These are phyloP conservation scores for Periglandula ipomoeae DNA, from an alignment of 2,329 filamentous ascomycete species.

Conservation along the genomic window DNA sequence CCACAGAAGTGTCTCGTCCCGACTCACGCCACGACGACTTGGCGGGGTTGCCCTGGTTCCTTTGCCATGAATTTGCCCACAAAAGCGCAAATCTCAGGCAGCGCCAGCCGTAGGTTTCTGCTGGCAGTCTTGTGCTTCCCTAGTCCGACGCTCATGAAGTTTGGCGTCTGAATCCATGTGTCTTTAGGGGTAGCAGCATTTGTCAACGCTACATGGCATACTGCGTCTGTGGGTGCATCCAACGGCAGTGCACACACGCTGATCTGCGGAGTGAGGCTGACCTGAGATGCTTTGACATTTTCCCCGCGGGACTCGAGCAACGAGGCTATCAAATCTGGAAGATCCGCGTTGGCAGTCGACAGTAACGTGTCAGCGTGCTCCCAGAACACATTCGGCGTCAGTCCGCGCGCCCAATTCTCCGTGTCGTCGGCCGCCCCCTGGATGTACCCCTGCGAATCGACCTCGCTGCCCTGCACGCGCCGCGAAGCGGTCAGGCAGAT, in stretches of 20 bases:
- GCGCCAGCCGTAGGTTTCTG: constrained; percentile 65
- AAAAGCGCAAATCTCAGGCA: constrained; percentile 55
- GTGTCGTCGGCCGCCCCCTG: constrained; percentile 93
- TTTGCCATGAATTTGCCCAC: constrained; percentile 29
- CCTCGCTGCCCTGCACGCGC: constrained; percentile 57
- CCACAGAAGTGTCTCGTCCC: constrained; percentile 73
- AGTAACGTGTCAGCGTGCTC: constrained; percentile 52
- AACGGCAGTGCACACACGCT: constrained; percentile 28
- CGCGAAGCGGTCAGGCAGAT: constrained; percentile 81
- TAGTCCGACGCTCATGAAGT: constrained; percentile 50
- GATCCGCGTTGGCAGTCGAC: constrained; percentile 53
- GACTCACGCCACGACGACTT: constrained; percentile 58
- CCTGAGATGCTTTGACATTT: not conserved
- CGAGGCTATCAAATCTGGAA: constrained; percentile 38
- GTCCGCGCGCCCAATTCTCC: constrained; percentile 80
- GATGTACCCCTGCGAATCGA: constrained; percentile 61
- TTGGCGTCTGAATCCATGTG: constrained; percentile 27
- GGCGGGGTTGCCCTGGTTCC: not conserved
- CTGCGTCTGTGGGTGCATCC: constrained; percentile 5
- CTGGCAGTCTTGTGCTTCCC: constrained; percentile 69
- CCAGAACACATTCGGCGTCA: constrained; percentile 80
- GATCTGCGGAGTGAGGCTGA: constrained; percentile 26
- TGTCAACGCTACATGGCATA: constrained; percentile 34
- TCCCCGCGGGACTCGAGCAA: constrained; percentile 18
- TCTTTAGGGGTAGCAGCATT: constrained; percentile 35